Evolutionary conservation across 139 green algal species (phyloP).

Genomic region (Asterochloris erici): DNA sequence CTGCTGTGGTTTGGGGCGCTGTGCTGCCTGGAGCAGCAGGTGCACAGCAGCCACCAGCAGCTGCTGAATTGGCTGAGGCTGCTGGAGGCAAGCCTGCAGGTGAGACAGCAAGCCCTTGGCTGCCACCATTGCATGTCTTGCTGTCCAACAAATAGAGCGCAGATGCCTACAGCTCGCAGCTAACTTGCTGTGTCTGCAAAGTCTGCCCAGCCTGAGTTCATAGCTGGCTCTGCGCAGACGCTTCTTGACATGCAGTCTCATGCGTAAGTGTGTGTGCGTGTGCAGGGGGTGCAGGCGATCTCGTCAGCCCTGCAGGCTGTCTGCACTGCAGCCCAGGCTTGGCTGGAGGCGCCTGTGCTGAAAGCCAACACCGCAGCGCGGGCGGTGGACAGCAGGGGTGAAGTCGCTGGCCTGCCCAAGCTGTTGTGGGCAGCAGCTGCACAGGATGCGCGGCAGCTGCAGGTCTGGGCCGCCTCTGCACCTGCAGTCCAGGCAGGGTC

Average conservation of each 20-base stretch:
- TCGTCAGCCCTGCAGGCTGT: too few relatives aligned
- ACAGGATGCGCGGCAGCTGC: neutral
- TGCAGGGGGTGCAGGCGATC: too few relatives aligned
- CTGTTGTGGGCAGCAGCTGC: neutral
- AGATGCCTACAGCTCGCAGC: too few relatives aligned
- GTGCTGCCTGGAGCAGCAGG: conserved; percentile 36
- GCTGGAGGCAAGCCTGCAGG: neutral
- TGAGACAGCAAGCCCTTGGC: neutral
- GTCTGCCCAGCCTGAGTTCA: too few relatives aligned
- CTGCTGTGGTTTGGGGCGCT: conserved; percentile 32
- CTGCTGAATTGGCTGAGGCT: conserved; percentile 5
- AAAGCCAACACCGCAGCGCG: neutral
- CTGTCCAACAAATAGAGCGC: too few relatives aligned
- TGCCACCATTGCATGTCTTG: too few relatives aligned
- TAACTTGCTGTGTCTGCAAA: too few relatives aligned
- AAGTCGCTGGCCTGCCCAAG: neutral
- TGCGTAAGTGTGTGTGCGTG: too few relatives aligned
- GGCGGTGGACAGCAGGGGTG: neutral
- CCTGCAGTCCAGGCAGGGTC: neutral
- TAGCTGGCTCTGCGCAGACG: too few relatives aligned
- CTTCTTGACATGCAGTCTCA: too few relatives aligned
- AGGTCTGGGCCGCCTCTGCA: neutral
- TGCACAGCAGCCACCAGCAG: neutral
- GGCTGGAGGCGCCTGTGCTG: neutral
- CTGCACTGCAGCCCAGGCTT: too few relatives aligned